Base-by-base conservation (phyloP, 176 grass and related monocot species). In the Ampelocalamus luodianensis region DNA sequence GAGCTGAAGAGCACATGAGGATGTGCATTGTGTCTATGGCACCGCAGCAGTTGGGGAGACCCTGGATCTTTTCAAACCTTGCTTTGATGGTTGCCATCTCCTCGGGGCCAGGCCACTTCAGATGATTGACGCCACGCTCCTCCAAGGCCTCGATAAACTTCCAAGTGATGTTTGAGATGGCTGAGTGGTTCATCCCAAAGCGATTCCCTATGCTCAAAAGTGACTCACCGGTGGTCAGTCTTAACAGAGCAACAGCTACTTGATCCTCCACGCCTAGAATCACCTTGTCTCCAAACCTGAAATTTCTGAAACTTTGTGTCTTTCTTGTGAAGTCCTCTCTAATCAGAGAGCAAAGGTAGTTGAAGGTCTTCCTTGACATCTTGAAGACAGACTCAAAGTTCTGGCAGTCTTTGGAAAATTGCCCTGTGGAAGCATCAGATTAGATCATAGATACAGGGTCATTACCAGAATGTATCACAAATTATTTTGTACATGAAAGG, bases 81-180 rank as follows among this genome's bases (percentile, higher is more conserved):
- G 46, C 48, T 62, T 97, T 97, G 48, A 97, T 90, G 49, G 74
- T 85, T 29, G 42, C 73, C 80, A 89, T 87, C 84, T 97, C 94
- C 40, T 97, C 86, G 68, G 85, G 17, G 16, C 54, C 80, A 10
- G 94, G 94, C 94, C 94, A 97, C 48, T 72, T 97, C 36, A 97
- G 87, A 85, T 97, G 94, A 74, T 54, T 22, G 65, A 85, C 72
- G 0, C 79, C 90, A 0, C 74, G 82, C 73, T 87, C 88, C 88
- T 97, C 94, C 94, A 97, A 89, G 34, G 92, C 89, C 83, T 97
- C 94, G 12, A 97, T 91, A 50, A 97, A 97, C 48, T 90, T 86
- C 94, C 94, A 97, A 24, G 94, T 97, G 76, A 97, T 93, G 88
- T 94, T 91, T 17, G 94, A 92, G 74, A 97, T 93, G 43, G 92